Conservation (phyloP, 2,329 filamentous ascomycete genomes). For the Paecilomyces dactylethromorphus region DNA sequence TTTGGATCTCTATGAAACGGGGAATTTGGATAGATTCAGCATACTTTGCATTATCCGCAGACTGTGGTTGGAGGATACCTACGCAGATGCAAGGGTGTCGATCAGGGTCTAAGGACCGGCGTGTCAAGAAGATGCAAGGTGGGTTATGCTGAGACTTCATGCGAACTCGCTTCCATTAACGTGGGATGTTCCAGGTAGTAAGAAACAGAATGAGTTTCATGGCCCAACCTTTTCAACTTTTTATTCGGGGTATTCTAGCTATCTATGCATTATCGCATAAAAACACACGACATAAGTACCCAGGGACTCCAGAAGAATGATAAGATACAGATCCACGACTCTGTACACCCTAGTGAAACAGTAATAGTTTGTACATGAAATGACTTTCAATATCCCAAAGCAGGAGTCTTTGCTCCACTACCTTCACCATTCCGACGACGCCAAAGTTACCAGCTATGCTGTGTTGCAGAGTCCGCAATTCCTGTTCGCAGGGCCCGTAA, state of each 20-base stretch:
- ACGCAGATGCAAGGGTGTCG: neutral
- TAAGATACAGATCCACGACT: no score
- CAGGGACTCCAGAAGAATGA: no score
- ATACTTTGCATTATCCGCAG: neutral
- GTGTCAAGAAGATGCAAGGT: neutral
- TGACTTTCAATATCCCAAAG: neutral
- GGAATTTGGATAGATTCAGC: no score
- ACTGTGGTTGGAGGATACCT: neutral
- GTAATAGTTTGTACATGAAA: neutral
- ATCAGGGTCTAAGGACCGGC: neutral
- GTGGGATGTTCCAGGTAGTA: neutral
- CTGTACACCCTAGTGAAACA: neutral
- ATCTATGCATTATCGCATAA: neutral
- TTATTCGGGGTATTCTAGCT: neutral
- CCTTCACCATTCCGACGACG: neutral
- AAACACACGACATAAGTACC: neutral
- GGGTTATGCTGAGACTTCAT: neutral
- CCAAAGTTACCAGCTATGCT: neutral
- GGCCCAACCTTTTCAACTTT: neutral
- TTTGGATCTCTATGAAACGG: no score
- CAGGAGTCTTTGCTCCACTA: constrained; percentile 12
- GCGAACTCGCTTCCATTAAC: neutral
- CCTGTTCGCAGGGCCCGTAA: neutral
- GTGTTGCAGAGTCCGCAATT: neutral
- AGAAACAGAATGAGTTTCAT: neutral